These are phyloP conservation scores for Vitis rotundifolia DNA, from an alignment of 164 flowering plant genomes.

Conservation along the genomic window DNA sequence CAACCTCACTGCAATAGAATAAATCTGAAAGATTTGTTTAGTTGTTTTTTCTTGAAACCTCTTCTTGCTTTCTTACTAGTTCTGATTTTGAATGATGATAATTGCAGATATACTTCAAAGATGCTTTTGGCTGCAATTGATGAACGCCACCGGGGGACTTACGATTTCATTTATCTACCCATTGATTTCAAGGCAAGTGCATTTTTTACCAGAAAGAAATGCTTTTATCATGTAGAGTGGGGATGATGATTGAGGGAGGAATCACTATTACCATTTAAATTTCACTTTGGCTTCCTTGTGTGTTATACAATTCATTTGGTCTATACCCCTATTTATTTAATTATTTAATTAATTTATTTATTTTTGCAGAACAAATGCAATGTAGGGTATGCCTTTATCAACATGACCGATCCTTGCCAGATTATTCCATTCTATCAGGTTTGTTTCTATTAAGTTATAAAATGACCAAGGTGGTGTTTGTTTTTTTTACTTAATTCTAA, in stretches of 20 bases:
- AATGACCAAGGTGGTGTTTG: no score
- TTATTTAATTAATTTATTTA: no score
- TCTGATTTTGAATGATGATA: slow-evolving; percentile 2
- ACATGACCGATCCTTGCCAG: slow-evolving; percentile 54
- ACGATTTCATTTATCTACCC: slow-evolving; percentile 62
- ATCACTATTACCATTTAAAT: background rate
- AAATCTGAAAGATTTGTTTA: no score
- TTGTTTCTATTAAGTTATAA: slow-evolving; percentile 2
- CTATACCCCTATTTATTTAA: slow-evolving; percentile 5
- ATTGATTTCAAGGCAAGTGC: slow-evolving; percentile 64
- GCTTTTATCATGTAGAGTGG: background rate
- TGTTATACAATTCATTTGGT: background rate
- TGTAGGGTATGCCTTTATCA: slow-evolving; percentile 72
- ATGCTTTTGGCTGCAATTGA: slow-evolving; percentile 72
- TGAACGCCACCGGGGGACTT: slow-evolving; percentile 57
- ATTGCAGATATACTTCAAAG: slow-evolving; percentile 62
- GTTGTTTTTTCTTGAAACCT: no score
- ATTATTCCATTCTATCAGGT: slow-evolving; percentile 63
- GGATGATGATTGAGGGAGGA: background rate
- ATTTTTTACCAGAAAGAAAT: background rate
- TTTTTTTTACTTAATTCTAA: no score
- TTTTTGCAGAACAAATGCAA: slow-evolving; percentile 62
- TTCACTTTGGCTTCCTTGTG: background rate
- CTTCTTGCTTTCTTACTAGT: background rate
- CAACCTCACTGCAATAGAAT: no score